These are phyloP conservation scores for Exserohilum turcica DNA, from an alignment of 2,329 filamentous ascomycete species.

Conservation along the genomic window DNA sequence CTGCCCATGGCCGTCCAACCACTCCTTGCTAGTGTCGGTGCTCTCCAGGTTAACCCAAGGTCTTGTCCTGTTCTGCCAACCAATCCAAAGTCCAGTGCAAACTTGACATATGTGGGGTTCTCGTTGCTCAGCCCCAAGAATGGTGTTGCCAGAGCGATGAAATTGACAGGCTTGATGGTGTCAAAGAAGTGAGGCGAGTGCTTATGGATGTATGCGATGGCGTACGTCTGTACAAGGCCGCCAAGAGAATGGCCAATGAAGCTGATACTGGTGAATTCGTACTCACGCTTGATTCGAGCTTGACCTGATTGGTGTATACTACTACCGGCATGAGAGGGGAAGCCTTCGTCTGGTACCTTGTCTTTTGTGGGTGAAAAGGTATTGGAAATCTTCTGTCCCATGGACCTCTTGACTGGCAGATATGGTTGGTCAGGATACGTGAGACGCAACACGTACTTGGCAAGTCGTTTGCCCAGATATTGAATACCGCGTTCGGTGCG, in stretches of 20 bases:
- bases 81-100: constrained; percentile 92
- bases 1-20: constrained; percentile 89
- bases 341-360: constrained; percentile 52
- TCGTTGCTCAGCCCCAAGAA: constrained; percentile 94
- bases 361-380: constrained; percentile 52
- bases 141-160: constrained; percentile 84
- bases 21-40: constrained; percentile 81
- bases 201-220: constrained; percentile 94
- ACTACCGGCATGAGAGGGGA: constrained; percentile 64
- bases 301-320: constrained; percentile 60
- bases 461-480: constrained; percentile 91
- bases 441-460: constrained; percentile 85
- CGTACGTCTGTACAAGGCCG: constrained; percentile 89
- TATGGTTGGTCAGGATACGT: constrained; percentile 95
- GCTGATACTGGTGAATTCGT: constrained; percentile 91
- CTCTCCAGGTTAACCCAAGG: constrained; percentile 89
- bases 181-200: constrained; percentile 92
- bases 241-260: constrained; percentile 93
- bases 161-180: constrained; percentile 84
- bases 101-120: constrained; percentile 95
- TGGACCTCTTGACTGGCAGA: constrained; percentile 66
- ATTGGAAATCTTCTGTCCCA: constrained; percentile 54
- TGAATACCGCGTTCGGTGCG: constrained; percentile 95
- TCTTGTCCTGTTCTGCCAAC: constrained; percentile 97
- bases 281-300: constrained; percentile 61